These are phyloP conservation scores for Postia placenta DNA, from an alignment of 768 basidiomycete species.

Conservation along the genomic window DNA sequence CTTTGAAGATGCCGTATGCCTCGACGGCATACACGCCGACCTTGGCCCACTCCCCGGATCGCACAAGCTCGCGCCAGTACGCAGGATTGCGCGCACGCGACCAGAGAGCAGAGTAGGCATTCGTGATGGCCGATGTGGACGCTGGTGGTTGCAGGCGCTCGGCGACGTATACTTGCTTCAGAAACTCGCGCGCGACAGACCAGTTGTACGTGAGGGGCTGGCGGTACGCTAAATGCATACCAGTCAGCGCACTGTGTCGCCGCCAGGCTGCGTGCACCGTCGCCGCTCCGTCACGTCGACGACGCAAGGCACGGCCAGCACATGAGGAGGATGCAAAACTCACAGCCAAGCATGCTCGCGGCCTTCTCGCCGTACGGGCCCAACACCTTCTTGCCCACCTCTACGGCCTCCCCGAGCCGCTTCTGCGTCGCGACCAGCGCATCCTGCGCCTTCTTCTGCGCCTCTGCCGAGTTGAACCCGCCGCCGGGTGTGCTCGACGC, in stretches of 20 bases:
- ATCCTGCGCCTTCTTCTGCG: constrained; percentile 71
- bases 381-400: constrained; percentile 40
- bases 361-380: constrained; percentile 48
- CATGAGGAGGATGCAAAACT: constrained; percentile 21
- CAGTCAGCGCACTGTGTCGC: too few relatives aligned
- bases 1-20: constrained; percentile 89
- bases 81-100: constrained; percentile 46
- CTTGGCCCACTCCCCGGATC: constrained; percentile 60
- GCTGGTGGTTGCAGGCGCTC: constrained; percentile 62
- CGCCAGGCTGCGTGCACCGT: too few relatives aligned
- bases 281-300: too few relatives aligned
- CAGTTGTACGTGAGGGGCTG: constrained; percentile 77
- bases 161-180: constrained; percentile 47
- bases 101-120: constrained; percentile 63
- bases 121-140: constrained; percentile 43
- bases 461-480: constrained; percentile 30
- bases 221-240: constrained; percentile 67
- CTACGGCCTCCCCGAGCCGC: constrained; percentile 46
- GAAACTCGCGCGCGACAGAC: constrained; percentile 66
- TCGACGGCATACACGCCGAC: constrained; percentile 75
- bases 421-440: constrained; percentile 53
- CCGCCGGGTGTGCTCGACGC: constrained; percentile 19
- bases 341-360: constrained; percentile 53
- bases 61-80: constrained; percentile 56
- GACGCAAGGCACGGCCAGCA: too few relatives aligned